These are phyloP conservation scores for Puccinia hordei DNA, from an alignment of 1,284 basidiomycete species.

Conservation along the genomic window DNA sequence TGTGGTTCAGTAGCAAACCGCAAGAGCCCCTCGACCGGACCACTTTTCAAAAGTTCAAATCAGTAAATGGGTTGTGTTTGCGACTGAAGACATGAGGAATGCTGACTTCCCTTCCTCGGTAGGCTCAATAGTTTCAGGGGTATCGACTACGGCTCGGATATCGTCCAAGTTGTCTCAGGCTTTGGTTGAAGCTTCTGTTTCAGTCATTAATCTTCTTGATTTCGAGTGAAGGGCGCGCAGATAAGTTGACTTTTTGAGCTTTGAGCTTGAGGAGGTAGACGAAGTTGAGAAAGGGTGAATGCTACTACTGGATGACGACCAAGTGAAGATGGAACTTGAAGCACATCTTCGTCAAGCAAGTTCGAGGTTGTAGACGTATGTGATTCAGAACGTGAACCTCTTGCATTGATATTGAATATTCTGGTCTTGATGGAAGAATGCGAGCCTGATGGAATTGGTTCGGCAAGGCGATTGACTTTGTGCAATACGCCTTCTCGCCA, in stretches of 20 bases:
- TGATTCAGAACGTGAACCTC: constrained; percentile 29
- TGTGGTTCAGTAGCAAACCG: constrained; percentile 74
- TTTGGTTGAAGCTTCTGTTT: constrained; percentile 54
- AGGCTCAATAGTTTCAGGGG: constrained; percentile 66
- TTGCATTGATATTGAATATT: constrained; percentile 33
- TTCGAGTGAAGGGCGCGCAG: constrained; percentile 51
- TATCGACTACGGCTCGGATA: constrained; percentile 65
- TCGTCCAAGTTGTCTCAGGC: constrained; percentile 69
- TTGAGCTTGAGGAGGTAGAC: constrained; percentile 24
- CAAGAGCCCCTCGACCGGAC: constrained; percentile 82
- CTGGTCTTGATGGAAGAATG: constrained; percentile 60
- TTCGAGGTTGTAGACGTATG: constrained; percentile 9
- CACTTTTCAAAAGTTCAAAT: constrained; percentile 92
- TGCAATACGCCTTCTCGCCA: constrained; percentile 92
- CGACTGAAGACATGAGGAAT: constrained; percentile 75
- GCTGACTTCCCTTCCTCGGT: constrained; percentile 69
- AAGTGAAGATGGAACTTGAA: constrained; percentile 18
- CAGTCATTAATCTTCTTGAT: constrained; percentile 18
- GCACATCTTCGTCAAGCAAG: constrained; percentile 6
- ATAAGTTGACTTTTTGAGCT: constrained; percentile 42
- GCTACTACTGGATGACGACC: constrained; percentile 11
- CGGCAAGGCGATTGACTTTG: constrained; percentile 70
- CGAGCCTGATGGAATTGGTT: constrained; percentile 62
- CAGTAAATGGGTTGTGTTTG: constrained; percentile 74
- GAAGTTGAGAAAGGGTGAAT: constrained; percentile 34